phyloP scores from a whole-genome alignment of 306 rosid species.

The Rosa multiflora region DNA sequence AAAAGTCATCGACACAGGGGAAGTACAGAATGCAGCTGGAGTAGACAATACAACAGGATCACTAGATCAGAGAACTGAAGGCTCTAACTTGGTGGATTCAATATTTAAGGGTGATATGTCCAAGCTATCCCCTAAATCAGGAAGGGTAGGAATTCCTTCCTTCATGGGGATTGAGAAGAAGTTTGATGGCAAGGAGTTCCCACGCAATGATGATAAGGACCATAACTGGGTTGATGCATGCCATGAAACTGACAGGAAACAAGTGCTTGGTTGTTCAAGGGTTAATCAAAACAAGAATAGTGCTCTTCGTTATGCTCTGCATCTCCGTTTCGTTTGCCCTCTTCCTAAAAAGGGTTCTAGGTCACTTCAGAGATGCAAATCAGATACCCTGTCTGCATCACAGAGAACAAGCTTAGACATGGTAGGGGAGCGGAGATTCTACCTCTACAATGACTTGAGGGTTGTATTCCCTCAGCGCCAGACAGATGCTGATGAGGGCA shows the following conservation, averaged over 20 bases:
- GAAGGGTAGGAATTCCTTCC: constrained; percentile 25
- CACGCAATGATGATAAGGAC: constrained; percentile 45
- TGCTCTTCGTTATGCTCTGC: constrained; percentile 91
- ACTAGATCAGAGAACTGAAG: constrained; percentile 33
- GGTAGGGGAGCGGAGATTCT: constrained; percentile 75
- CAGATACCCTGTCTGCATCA: constrained; percentile 38
- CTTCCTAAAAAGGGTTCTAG: constrained; percentile 50
- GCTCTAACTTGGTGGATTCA: constrained; percentile 41
- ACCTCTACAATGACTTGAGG: constrained; percentile 79
- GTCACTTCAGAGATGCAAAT: constrained; percentile 53
- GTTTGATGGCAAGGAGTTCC: constrained; percentile 23
- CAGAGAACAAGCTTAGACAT: constrained; percentile 45
- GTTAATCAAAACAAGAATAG: constrained; percentile 55
- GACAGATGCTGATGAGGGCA: constrained; percentile 96
- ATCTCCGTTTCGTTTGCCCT: constrained; percentile 90
- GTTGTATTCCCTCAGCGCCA: constrained; percentile 98
- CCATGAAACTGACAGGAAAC: constrained; percentile 49
- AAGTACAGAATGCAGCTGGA: constrained; percentile 37
- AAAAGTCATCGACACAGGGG: constrained; percentile 31
- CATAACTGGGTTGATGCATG: constrained; percentile 44
- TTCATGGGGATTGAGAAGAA: constrained; percentile 28
- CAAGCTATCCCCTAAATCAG: constrained; percentile 21
- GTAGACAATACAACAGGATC: constrained; percentile 31
- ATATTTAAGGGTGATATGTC: constrained; percentile 42
- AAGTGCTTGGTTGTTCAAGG: constrained; percentile 44